Base-by-base conservation (phyloP, 108 stramenopile genomes). In the Conticribra guillardii region DNA sequence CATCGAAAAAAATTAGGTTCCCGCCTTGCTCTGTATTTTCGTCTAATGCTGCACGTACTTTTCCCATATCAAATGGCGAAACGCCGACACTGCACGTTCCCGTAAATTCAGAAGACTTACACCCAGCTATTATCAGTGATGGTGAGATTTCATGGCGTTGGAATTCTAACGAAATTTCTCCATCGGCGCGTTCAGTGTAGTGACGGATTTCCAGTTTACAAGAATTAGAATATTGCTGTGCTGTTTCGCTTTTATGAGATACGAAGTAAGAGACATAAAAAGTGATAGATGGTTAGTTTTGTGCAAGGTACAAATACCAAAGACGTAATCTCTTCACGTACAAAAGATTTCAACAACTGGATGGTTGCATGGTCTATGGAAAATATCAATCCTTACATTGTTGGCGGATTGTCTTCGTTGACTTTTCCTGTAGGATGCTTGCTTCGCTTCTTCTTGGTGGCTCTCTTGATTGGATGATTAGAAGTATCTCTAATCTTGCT, bases 21-120 rank as follows among this genome's bases (percentile, higher is more conserved):
- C n/a, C n/a, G n/a, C n/a, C n/a, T n/a, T n/a, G n/a, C n/a, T n/a
- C n/a, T n/a, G 27, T n/a, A 53, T 70, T 34, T 3, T 30, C 48
- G 28, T 29, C 46, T 11, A 70, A 47, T 14, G 69, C 69, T 60
- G 69, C 58, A 31, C 58, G 22, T 3, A 71, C 70, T 60, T 61
- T 71, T 4, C 5, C 50, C 51, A 61, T 55, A 44, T 71, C 52
- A 27, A 71, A 71, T 47, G 71, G 71, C 30, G 71, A 73, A 29
- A 56, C 21, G 15, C 52, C 71, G 8, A 73, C 27, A 52, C 54
- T 73, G 49, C 51, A 23, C 2, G 31, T 60, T 34, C 48, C 55
- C 3, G 50, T 45, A 0, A 29, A 5, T 48, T 26, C 18, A 0
- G 19, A 14, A 51, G 44, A 18, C 18, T 46, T 49, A 29, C 4